Conservation (phyloP, 257 asterid species). For the Jacaranda copaia region DNA sequence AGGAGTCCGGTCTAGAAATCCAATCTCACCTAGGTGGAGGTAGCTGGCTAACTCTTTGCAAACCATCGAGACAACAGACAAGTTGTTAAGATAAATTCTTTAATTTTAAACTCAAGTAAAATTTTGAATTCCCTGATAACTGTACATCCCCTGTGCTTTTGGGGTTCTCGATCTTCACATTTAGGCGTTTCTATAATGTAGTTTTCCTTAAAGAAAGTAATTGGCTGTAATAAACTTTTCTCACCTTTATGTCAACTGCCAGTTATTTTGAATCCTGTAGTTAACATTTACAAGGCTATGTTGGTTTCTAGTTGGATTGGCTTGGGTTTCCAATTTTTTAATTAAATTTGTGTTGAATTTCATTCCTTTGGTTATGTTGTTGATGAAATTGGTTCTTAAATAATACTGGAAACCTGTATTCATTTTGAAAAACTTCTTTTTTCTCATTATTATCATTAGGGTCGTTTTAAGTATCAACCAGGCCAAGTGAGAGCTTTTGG, state of each 20-base stretch:
- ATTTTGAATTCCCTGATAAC: no score
- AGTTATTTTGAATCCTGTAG: not conserved
- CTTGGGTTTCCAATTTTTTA: slow-evolving; percentile 8
- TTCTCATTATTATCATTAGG: slow-evolving; percentile 37
- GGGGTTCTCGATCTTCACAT: no score
- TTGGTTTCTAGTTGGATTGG: not conserved
- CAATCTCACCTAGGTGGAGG: no score
- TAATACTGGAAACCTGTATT: slow-evolving; percentile 25
- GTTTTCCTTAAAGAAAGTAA: slow-evolving; percentile 16
- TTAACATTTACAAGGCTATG: not conserved
- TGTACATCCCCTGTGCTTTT: no score
- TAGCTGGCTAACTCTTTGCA: no score
- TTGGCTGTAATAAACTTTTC: not conserved
- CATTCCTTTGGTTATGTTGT: slow-evolving; percentile 1
- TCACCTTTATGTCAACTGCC: slow-evolving; percentile 12
- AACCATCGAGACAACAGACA: no score
- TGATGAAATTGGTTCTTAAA: not conserved
- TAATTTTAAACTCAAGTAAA: no score
- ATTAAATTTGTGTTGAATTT: not conserved
- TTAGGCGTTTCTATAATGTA: not conserved
- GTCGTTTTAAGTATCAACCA: slow-evolving; percentile 63
- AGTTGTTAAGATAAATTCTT: no score
- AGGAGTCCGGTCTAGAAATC: no score
- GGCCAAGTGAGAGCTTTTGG: slow-evolving; percentile 66
- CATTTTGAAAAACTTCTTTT: not conserved